Conservation (phyloP, 768 basidiomycete species). For the Termitomyces sp. region DNA sequence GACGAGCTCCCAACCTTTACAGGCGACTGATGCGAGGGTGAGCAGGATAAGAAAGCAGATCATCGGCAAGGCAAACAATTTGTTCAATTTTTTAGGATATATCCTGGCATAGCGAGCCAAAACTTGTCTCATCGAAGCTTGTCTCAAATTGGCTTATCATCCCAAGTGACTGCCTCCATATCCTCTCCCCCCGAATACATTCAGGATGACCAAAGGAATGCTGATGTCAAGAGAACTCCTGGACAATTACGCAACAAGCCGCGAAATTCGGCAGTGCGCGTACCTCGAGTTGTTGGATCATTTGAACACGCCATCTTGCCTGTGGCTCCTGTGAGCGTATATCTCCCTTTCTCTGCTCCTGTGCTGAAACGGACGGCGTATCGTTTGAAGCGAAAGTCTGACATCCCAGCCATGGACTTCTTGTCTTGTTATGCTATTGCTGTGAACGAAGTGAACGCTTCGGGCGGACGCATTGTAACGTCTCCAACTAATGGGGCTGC, state of each 20-base stretch:
- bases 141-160: conserved; percentile 26
- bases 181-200: conserved; percentile 15
- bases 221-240: conserved; percentile 6
- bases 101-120: conserved; percentile 38
- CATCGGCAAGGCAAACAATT: background rate
- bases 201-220: conserved; percentile 6
- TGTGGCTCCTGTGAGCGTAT: conserved; percentile 64
- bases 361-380: background rate
- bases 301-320: conserved; percentile 77
- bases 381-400: conserved; percentile 59
- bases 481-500: conserved; percentile 92
- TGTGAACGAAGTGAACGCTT: conserved; percentile 92
- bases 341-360: conserved; percentile 4
- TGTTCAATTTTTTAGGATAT: conserved; percentile 29
- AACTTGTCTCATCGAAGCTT: conserved; percentile 23
- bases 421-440: conserved; percentile 92
- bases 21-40: conserved; percentile 86
- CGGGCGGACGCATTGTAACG: conserved; percentile 91
- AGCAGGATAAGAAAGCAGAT: conserved; percentile 6
- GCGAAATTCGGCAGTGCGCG: conserved; percentile 18
- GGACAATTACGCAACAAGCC: background rate
- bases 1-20: conserved; percentile 88
- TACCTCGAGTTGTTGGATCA: conserved; percentile 57
- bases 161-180: conserved; percentile 16
- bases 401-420: conserved; percentile 92